These are phyloP conservation scores for Trichoderma cornu-damae DNA, from an alignment of 2,329 filamentous ascomycete species.

Conservation along the genomic window DNA sequence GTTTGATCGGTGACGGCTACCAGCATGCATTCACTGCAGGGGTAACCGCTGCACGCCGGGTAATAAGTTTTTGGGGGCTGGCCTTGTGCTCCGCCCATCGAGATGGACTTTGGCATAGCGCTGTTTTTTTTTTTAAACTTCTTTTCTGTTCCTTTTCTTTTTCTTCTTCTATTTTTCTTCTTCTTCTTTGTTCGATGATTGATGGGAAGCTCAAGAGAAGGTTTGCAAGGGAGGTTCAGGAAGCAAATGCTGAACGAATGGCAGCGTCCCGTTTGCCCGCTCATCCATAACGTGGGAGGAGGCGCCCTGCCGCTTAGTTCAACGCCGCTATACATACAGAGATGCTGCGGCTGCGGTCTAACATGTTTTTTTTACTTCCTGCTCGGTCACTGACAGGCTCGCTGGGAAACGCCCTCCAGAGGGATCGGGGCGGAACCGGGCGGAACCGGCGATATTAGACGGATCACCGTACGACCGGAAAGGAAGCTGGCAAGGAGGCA, in stretches of 20 bases:
- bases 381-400: not conserved
- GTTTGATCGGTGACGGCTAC: conserved; percentile 17
- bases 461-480: conserved; percentile 7
- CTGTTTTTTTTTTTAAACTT: conserved; percentile 5
- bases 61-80: conserved; percentile 16
- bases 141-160: conserved; percentile 10
- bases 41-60: conserved; percentile 15
- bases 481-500: conserved; percentile 13
- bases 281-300: not conserved
- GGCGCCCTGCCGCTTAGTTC: not conserved
- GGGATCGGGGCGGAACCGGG: not conserved
- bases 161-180: conserved; percentile 4
- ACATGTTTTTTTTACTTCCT: too few species aligned
- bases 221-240: not conserved
- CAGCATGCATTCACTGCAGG: conserved; percentile 18
- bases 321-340: too few species aligned
- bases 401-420: not conserved
- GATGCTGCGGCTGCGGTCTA: not conserved
- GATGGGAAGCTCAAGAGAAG: not conserved
- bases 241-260: not conserved
- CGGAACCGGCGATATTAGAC: conserved; percentile 2
- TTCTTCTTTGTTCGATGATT: too few species aligned
- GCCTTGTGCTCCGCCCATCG: conserved; percentile 7
- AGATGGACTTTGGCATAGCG: not conserved
- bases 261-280: not conserved